Percentiles rank a stretch among this genome's conserved stretches.
phyloP scores from a whole-genome alignment of 306 rosid species.

The Betula pendula region DNA sequence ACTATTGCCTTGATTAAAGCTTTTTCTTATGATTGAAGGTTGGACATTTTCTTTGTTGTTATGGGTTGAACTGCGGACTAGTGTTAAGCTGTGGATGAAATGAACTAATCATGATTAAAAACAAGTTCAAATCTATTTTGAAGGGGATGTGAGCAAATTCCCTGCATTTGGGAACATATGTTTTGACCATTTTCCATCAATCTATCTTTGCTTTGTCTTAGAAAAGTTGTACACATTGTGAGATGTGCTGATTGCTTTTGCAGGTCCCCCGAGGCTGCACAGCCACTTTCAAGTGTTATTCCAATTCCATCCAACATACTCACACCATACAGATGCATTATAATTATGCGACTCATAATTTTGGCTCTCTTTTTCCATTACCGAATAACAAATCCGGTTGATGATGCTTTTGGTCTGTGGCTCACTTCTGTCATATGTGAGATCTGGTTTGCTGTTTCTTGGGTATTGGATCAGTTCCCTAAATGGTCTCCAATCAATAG shows the following conservation, averaged over 20 bases:
- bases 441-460: constrained; percentile 97
- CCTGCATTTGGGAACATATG: not conserved
- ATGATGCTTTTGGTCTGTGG: constrained; percentile 94
- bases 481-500: constrained; percentile 90
- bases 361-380: constrained; percentile 91
- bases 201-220: not conserved
- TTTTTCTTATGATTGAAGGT: not conserved
- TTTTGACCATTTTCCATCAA: not conserved
- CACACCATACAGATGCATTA: constrained; percentile 70
- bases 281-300: constrained; percentile 56
- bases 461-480: constrained; percentile 98
- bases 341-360: constrained; percentile 65
- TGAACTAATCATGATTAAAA: not conserved
- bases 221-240: not conserved
- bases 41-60: not conserved
- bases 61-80: not conserved
- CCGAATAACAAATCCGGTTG: constrained; percentile 89
- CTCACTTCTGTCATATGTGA: constrained; percentile 92
- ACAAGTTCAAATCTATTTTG: not conserved
- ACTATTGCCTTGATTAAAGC: not conserved
- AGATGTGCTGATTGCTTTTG: constrained; percentile 28
- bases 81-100: not conserved
- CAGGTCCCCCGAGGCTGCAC: constrained; percentile 65
- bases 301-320: constrained; percentile 70
- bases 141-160: not conserved